A percentile compares a stretch with the other conserved stretches of the same genome.
phyloP scores from a whole-genome alignment of 768 basidiomycete species.

The Hericium rajendrae region DNA sequence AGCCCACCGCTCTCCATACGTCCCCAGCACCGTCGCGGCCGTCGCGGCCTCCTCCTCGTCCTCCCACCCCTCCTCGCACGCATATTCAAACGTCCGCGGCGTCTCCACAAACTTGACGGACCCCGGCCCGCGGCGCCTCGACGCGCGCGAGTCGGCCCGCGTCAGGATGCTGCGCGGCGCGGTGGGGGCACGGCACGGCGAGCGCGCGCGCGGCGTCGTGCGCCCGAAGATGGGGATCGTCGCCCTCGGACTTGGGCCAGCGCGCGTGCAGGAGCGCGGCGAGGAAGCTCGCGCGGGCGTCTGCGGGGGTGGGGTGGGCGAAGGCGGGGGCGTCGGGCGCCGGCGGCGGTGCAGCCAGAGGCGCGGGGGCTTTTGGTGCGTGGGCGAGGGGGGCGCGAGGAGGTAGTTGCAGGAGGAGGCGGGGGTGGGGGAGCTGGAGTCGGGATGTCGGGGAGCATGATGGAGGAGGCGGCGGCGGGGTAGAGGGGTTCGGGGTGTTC shows the following conservation, averaged over 20 bases:
- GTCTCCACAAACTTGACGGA: slow-evolving; percentile 13
- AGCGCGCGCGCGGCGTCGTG: slow-evolving; percentile 13
- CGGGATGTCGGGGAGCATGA: slow-evolving; percentile 4
- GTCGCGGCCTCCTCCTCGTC: slow-evolving; percentile 8
- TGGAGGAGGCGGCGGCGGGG: slow-evolving; percentile 17
- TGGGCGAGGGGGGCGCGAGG: slow-evolving; percentile 16
- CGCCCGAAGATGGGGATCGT: slow-evolving; percentile 15
- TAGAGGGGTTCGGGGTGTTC: slow-evolving; percentile 13
- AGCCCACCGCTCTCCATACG: background rate
- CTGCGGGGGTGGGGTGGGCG: slow-evolving; percentile 7
- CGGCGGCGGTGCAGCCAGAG: slow-evolving; percentile 43
- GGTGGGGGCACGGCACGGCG: slow-evolving; percentile 8
- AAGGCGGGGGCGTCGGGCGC: slow-evolving; percentile 20
- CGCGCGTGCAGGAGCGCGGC: slow-evolving; percentile 11
- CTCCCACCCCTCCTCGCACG: background rate
- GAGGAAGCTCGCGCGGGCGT: slow-evolving; percentile 11
- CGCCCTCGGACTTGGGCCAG: slow-evolving; percentile 14
- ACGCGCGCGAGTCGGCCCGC: slow-evolving; percentile 9
- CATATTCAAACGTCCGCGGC: background rate
- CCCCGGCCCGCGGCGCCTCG: slow-evolving; percentile 9
- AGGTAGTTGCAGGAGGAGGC: slow-evolving; percentile 9
- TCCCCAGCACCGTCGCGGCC: background rate
- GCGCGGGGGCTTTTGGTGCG: slow-evolving; percentile 21
- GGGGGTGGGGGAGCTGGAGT: slow-evolving; percentile 10
- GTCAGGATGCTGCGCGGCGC: slow-evolving; percentile 15